Evolutionary conservation across 179 eudicot species (phyloP), one percentile per base, ranked within the genome.

Genomic region (Sideroxylon spinosum): DNA sequence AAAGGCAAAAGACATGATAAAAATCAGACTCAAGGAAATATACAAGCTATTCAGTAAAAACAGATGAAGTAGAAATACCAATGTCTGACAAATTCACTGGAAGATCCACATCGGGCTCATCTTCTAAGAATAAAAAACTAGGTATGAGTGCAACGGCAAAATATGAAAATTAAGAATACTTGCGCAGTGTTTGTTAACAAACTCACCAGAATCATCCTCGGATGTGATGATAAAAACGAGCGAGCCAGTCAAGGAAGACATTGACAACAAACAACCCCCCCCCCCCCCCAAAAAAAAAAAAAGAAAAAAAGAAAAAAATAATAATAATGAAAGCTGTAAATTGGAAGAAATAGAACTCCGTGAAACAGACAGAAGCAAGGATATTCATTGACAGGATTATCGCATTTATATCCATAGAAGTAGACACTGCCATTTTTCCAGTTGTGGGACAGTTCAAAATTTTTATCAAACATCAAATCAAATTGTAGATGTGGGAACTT

Each of bases 401-500:
- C 73, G 55, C 90, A 86, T 81, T 50, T 82, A 75, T 92, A 91
- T 78, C 97, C 97, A 78, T 62, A 79, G 82, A 91, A 86, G 85
- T 84, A 88, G 57, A 92, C 90, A 79, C 88, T 89, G 77, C 91
- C 97, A 82, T 82, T 79, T 82, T 91, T 92, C 87, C 87, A 81
- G 83, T 88, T 91, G 87, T 92, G 97, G 46, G 90, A 87, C 68
- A 92, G 82, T 78, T 88, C 89, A 86, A 92, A 89, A 11, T 84
- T 85, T 81, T 80, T 84, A 62, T 88, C 86, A 69, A 92, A 91
- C 61, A 89, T 82, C 78, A 92, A 81, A 81, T 92, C 95, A 85
- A 92, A 87, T 75, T 81, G 87, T 48, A 82, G 79, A 79, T 91
- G 92, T 70, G 92, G 91, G 29, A 88, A 72, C 85, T 88, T 91